These are phyloP conservation scores for Salix dunnii DNA, from an alignment of 345 rosid species.

Conservation along the genomic window DNA sequence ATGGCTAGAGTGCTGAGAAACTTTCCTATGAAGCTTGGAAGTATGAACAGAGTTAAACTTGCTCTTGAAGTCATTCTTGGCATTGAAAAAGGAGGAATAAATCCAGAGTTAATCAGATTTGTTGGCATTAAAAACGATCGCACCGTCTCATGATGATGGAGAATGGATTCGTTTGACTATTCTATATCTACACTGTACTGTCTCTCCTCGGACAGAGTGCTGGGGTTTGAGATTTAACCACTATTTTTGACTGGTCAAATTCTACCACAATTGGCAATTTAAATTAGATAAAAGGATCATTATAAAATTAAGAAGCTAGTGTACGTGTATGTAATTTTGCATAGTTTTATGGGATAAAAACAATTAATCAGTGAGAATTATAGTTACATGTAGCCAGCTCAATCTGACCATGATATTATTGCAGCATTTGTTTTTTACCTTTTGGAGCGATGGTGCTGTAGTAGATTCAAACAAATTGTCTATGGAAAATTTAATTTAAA, in stretches of 20 bases:
- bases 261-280: not conserved
- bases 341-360: not conserved
- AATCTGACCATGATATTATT: too few relatives aligned
- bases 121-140: not conserved
- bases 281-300: not conserved
- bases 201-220: conserved; percentile 15
- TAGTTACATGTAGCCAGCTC: too few relatives aligned
- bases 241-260: conserved; percentile 22
- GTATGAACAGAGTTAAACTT: not conserved
- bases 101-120: not conserved
- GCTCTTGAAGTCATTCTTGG: not conserved
- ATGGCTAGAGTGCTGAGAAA: not conserved
- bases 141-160: not conserved
- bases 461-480: too few relatives aligned
- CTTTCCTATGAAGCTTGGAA: not conserved
- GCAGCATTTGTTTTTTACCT: too few relatives aligned
- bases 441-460: too few relatives aligned
- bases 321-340: not conserved
- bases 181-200: not conserved
- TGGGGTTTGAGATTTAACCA: not conserved
- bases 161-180: not conserved
- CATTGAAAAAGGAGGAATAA: not conserved
- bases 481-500: too few relatives aligned
- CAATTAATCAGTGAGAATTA: not conserved
- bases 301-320: not conserved